Evolutionary conservation across 352 stramenopile genomes (phyloP).

Genomic region (Phytophthora multivora): DNA sequence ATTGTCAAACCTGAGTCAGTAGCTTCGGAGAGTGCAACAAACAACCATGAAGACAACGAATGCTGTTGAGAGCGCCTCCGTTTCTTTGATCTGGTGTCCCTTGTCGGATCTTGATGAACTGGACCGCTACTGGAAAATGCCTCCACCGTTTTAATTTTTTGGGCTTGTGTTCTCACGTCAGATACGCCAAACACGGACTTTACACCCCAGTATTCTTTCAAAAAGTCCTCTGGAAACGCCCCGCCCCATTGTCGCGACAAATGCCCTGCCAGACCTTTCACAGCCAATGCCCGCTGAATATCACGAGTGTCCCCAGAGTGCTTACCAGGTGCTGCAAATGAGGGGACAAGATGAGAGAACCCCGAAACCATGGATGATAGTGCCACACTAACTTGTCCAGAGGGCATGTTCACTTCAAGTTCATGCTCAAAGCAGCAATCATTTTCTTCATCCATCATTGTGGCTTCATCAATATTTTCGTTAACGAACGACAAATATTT

Average conservation of each 20-base stretch:
- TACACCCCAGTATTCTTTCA: conserved; percentile 76
- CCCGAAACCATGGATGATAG: conserved; percentile 60
- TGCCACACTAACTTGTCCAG: conserved; percentile 54
- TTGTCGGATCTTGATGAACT: not conserved
- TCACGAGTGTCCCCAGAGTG: conserved; percentile 13
- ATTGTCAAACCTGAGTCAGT: conserved; percentile 27
- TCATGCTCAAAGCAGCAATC: conserved; percentile 65
- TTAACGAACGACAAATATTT: conserved; percentile 77
- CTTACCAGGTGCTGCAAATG: conserved; percentile 38
- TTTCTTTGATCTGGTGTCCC: conserved; percentile 4
- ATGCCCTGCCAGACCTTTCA: conserved; percentile 79
- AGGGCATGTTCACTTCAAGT: conserved; percentile 53
- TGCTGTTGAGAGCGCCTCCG: conserved; percentile 7
- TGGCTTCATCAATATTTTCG: conserved; percentile 70
- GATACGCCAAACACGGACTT: conserved; percentile 52
- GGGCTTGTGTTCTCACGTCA: conserved; percentile 25
- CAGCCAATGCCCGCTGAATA: conserved; percentile 39
- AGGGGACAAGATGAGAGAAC: conserved; percentile 45
- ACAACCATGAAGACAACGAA: conserved; percentile 28
- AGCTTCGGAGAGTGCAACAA: conserved; percentile 19
- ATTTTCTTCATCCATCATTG: conserved; percentile 37
- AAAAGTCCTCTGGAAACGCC: conserved; percentile 64
- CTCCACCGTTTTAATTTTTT: conserved; percentile 38
- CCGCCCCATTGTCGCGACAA: conserved; percentile 54
- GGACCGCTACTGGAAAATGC: conserved; percentile 44